These are phyloP conservation scores for Pogostemon cablin DNA, from an alignment of 257 asterid genomes.

Conservation along the genomic window DNA sequence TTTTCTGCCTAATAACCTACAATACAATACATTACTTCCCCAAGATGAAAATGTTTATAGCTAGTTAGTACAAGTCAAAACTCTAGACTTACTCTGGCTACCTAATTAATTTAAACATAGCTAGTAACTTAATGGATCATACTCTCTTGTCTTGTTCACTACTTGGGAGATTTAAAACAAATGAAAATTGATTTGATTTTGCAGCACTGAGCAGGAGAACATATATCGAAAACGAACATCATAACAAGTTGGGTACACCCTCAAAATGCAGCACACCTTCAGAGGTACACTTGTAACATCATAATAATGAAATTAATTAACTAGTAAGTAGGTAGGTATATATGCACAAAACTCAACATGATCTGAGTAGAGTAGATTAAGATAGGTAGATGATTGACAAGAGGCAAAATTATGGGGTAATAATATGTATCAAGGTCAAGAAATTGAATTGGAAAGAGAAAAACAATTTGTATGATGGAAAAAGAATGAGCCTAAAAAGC, in stretches of 20 bases:
- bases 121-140: neutral
- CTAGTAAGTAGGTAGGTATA: neutral
- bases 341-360: too few species aligned
- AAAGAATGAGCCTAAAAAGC: constrained; percentile 48
- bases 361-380: neutral
- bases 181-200: constrained; percentile 14
- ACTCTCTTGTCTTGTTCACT: constrained; percentile 7
- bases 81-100: neutral
- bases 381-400: neutral
- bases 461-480: constrained; percentile 44
- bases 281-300: constrained; percentile 37
- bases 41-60: neutral
- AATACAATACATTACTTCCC: neutral
- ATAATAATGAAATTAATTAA: neutral
- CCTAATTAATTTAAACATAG: neutral
- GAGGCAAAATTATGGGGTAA: constrained; percentile 44
- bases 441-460: constrained; percentile 23
- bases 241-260: constrained; percentile 36
- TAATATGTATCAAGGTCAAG: constrained; percentile 40
- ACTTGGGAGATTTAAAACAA: neutral
- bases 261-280: constrained; percentile 40
- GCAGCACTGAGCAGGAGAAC: constrained; percentile 45
- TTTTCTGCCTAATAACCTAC: too few species aligned
- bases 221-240: constrained; percentile 42
- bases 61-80: constrained; percentile 6